Base-by-base conservation (phyloP, 768 basidiomycete genomes). In the Rhodosporidiobolus sp. region DNA sequence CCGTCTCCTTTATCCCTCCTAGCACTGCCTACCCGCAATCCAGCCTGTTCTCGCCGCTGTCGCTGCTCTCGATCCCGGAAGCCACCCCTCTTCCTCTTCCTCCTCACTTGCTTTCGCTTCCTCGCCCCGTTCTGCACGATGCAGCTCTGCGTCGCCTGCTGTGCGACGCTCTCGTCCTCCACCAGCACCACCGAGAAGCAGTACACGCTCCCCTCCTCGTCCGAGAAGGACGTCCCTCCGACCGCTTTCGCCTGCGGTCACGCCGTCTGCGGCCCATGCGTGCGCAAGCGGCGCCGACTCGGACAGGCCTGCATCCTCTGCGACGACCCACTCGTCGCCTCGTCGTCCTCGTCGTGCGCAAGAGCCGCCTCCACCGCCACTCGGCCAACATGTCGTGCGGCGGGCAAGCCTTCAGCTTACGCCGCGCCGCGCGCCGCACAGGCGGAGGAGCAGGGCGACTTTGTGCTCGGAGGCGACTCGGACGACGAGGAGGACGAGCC, bases 401-500 rank as follows among this genome's bases (percentile, higher is more conserved):
- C 46, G 4, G 20, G n/a, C 24, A 9, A 1, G 38, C 62, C n/a
- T 49, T 19, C 48, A 17, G 10, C 19, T 14, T 64, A 63, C 52
- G 28, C 7, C 8, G 38, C 38, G 38, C 8, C 38, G 7, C 38
- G 35, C 32, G 20, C 35, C 10, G 3, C n/a, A 14, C 38, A 20
- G 3, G 7, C 45, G 12, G 28, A 55, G 34, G 45, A 30, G 14
- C 32, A 9, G 9, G 55, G 32, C 16, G 67, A 63, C 7, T 74
- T 74, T 55, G 72, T 74, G 14, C 63, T 74, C 2, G 72, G 72
- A 9, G 72, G 54, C 32, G 67, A 74, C 22, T 69, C 67, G 26
- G 72, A 74, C 50, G 72, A 74, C 38, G 72, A 69, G 24, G 72
- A 63, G 5, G 28, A 22, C 3, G 24, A 34, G n/a, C 1, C 19